Base-by-base conservation (phyloP, 768 basidiomycete genomes). In the Amanita pallidorosea region DNA sequence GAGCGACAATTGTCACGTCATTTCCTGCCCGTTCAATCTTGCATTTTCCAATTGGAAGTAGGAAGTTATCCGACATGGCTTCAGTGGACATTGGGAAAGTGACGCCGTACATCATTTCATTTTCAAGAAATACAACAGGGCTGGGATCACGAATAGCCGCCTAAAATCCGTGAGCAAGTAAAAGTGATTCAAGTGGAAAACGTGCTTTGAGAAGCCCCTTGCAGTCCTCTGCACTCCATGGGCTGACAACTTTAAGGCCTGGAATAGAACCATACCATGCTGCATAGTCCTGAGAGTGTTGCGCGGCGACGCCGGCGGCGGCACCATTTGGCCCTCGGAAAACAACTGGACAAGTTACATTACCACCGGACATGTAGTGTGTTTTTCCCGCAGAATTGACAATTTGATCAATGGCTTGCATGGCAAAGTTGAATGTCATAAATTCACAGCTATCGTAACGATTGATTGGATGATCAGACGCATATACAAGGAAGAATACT, bases 351-450 rank as follows among this genome's bases (percentile, higher is more conserved):
- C 95, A 98, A 9, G 93, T 89, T 15, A 97, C 94, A 62, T 93
- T 97, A 56, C 96, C 96, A 53, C 96, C 96, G 35, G 96, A 98
- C 96, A 99, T 99, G 80, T 99, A 99, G 71, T 97, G 94, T 4
- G 96, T 99, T 76, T 98, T 99, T 54, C 91, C 96, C 51, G 88
- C 96, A n/a, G 96, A 98, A 79, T 99, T 99, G 69, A 99, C 92
- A 56, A 99, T 99, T 64, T 99, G 96, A 72, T 99, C 96, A 66
- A 99, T 98, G 53, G 96, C 94, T 71, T 94, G 92, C 95, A 98
- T 99, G 57, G 95, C 95, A 65, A 99, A 98, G 77, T 99, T 98
- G 77, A 95, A 98, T 13, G 95, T 98, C 95, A 97, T 98, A 75
- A 97, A 99, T 75, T 98, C 95, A 78, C 94, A 97, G 62, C 89